phyloP scores from a whole-genome alignment of 257 asterid genomes.

The Primulina huaijiensis region DNA sequence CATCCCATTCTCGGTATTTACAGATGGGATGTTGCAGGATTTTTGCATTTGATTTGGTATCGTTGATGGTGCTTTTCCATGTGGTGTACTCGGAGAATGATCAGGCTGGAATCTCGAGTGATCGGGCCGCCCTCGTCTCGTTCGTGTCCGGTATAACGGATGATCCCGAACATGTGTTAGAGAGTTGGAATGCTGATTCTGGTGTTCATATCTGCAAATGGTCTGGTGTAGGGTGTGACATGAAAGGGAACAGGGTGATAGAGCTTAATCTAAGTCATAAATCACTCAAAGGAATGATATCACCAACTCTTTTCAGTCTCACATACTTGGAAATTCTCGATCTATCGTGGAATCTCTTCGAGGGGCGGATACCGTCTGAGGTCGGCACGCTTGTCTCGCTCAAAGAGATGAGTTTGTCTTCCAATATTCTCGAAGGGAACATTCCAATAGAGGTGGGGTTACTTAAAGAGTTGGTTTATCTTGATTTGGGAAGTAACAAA shows the following conservation, averaged over 20 bases:
- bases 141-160: constrained; percentile 47
- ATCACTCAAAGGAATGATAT: constrained; percentile 54
- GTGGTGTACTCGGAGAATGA: constrained; percentile 31
- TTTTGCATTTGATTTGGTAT: constrained; percentile 34
- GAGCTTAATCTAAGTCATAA: constrained; percentile 61
- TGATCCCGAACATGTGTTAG: constrained; percentile 50
- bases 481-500: constrained; percentile 64
- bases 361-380: constrained; percentile 57
- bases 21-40: constrained; percentile 43
- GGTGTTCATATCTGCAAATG: constrained; percentile 50
- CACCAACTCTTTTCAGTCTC: constrained; percentile 53
- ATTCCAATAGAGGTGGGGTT: constrained; percentile 53
- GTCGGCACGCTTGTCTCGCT: constrained; percentile 48
- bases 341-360: constrained; percentile 57
- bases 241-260: constrained; percentile 33
- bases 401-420: constrained; percentile 56
- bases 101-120: constrained; percentile 31
- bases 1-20: not conserved
- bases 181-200: constrained; percentile 47
- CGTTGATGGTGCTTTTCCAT: constrained; percentile 34
- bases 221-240: constrained; percentile 59
- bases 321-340: constrained; percentile 56
- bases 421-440: constrained; percentile 54
- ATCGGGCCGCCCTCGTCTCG: constrained; percentile 57
- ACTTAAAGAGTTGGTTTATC: constrained; percentile 47